Percentiles rank a stretch among this genome's conserved stretches.
These are phyloP conservation scores for Phyllostachys edulis DNA, from an alignment of 176 grass and related monocot genomes.

Conservation along the genomic window DNA sequence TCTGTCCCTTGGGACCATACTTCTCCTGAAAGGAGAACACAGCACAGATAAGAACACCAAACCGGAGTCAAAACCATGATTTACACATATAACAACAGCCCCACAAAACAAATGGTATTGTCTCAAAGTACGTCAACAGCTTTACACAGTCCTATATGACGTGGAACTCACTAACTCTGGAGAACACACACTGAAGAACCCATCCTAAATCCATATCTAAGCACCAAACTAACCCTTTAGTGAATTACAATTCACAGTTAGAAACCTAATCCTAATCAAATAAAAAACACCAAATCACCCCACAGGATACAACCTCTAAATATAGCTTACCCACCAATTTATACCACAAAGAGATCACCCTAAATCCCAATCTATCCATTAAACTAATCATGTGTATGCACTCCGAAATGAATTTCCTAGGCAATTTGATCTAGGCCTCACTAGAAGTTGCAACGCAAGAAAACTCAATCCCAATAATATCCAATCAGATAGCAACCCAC, in stretches of 20 bases:
- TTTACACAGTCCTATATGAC: background rate
- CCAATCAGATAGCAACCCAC: background rate
- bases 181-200: background rate
- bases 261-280: background rate
- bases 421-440: background rate
- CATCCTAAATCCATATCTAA: background rate
- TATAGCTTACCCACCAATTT: background rate
- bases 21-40: conserved; percentile 62
- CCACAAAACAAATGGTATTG: background rate
- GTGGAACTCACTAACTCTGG: background rate
- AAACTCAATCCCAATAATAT: background rate
- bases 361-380: background rate
- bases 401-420: background rate
- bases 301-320: background rate
- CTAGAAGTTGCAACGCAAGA: background rate
- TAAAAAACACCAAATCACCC: background rate
- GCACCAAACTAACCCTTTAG: background rate
- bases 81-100: background rate
- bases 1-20: conserved; percentile 93
- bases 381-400: background rate
- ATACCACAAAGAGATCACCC: background rate
- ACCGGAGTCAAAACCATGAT: background rate
- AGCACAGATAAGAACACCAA: background rate
- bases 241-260: background rate
- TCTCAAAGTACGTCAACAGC: background rate